Conservation (phyloP, 441 rosid species). For the Populus hybrid region DNA sequence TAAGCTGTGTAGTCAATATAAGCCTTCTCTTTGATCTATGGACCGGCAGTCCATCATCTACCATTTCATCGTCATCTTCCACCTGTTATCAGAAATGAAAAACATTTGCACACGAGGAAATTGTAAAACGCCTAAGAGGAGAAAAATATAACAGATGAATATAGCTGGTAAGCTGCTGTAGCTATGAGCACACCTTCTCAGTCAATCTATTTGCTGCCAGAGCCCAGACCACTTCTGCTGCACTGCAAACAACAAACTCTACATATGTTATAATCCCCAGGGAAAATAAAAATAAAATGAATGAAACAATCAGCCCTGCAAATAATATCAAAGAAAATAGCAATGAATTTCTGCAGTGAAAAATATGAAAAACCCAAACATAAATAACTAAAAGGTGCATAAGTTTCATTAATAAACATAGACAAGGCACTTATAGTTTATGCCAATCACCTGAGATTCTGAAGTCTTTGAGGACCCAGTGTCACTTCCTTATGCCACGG, state of each 20-base stretch:
- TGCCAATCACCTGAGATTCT: slow-evolving; percentile 45
- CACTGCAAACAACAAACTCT: slow-evolving; percentile 37
- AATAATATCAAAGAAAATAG: background rate
- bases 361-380: background rate
- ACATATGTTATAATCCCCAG: background rate
- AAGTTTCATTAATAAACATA: background rate
- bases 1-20: slow-evolving; percentile 63
- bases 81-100: slow-evolving; percentile 36
- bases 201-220: slow-evolving; percentile 54
- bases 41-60: slow-evolving; percentile 37
- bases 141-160: slow-evolving; percentile 15
- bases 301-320: background rate
- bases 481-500: slow-evolving; percentile 73
- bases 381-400: background rate
- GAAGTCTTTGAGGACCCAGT: slow-evolving; percentile 38
- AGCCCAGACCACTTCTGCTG: slow-evolving; percentile 75
- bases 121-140: slow-evolving; percentile 29
- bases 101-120: slow-evolving; percentile 18
- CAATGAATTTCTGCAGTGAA: background rate
- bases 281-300: background rate
- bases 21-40: slow-evolving; percentile 72
- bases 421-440: background rate
- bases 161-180: background rate
- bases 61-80: slow-evolving; percentile 45
- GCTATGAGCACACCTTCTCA: slow-evolving; percentile 63